Evolutionary conservation across 768 basidiomycete genomes (phyloP), one percentile per base, ranked within the genome.

Genomic region (Sporobolomyces roseus): DNA sequence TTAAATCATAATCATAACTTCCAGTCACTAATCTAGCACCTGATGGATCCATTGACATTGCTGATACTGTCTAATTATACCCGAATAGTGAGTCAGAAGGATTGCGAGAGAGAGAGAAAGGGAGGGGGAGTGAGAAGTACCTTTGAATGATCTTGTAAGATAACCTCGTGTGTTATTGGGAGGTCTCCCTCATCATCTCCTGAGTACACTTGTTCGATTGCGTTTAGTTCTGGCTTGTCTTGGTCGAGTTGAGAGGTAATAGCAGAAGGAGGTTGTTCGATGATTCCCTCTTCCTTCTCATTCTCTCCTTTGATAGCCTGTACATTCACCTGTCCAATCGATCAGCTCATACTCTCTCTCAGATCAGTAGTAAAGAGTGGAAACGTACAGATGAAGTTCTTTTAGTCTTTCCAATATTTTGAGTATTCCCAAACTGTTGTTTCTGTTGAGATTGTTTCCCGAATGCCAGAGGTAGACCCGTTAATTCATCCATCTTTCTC

Each of bases 1-100:
- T 98, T 79, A 89, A 87, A 79, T 99, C 96, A 77, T 98, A 98
- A 78, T 99, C 96, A 80, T 98, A 88, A 25, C 91, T 91, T 21
- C 96, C 96, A 13, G 91, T 89, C 23, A 90, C 80, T 35, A 99
- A 80, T 41, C 96, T 86, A 17, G 94, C 93, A 65, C 96, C 96
- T 27, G 93, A 90, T 10, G 93, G 90, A 79, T 99, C 96, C 53
- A 98, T 81, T 0, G 92, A 83, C 25, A 99, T 81, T 6, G 96
- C 92, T 29, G 93, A 91, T 25, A 98, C 86, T 61, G 96, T 91
- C 79, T n/a, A n/a, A n/a, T n/a, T n/a, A n/a, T 80, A 33, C 12
- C 33, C 35, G 41, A 10, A 43, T 38, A 4, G 29, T 16, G 53
- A 6, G 19, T 38, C 25, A 58, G 52, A 30, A 7, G 21, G 48